These are phyloP conservation scores for Cylindrotheca fusiformis DNA, from an alignment of 108 stramenopile species.

Conservation along the genomic window DNA sequence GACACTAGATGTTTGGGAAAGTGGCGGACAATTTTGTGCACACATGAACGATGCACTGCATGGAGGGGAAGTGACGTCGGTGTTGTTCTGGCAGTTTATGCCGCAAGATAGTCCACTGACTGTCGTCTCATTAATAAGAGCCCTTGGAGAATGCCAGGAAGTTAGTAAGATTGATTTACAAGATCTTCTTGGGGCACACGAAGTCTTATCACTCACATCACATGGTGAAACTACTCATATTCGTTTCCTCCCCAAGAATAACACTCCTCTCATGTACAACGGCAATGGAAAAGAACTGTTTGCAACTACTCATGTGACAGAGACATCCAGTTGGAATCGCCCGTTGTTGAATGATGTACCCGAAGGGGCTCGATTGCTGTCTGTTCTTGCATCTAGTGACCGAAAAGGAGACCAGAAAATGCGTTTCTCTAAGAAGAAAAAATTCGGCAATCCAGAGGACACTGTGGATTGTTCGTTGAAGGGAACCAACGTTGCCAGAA, in stretches of 20 bases:
- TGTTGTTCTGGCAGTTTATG: slow-evolving; percentile 13
- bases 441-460: too few relatives aligned
- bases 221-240: background rate
- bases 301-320: background rate
- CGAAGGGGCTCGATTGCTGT: slow-evolving; percentile 68
- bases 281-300: slow-evolving; percentile 1
- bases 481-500: slow-evolving; percentile 5
- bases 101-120: background rate
- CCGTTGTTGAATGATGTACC: slow-evolving; percentile 64
- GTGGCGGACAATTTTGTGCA: background rate
- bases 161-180: slow-evolving; percentile 44
- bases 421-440: slow-evolving; percentile 6
- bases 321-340: slow-evolving; percentile 25
- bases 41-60: slow-evolving; percentile 1
- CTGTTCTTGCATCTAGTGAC: slow-evolving; percentile 63
- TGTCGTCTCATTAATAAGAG: too few relatives aligned
- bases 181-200: slow-evolving; percentile 42
- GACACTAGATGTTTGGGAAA: background rate
- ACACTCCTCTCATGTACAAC: background rate
- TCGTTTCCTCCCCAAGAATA: background rate
- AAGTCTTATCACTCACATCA: background rate
- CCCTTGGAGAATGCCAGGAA: slow-evolving; percentile 16
- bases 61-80: slow-evolving; percentile 3
- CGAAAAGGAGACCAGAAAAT: slow-evolving; percentile 36
- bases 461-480: too few relatives aligned